Evolutionary conservation across 106 monocot species (phyloP), one percentile per base, ranked within the genome.

Genomic region (Allium fistulosum): DNA sequence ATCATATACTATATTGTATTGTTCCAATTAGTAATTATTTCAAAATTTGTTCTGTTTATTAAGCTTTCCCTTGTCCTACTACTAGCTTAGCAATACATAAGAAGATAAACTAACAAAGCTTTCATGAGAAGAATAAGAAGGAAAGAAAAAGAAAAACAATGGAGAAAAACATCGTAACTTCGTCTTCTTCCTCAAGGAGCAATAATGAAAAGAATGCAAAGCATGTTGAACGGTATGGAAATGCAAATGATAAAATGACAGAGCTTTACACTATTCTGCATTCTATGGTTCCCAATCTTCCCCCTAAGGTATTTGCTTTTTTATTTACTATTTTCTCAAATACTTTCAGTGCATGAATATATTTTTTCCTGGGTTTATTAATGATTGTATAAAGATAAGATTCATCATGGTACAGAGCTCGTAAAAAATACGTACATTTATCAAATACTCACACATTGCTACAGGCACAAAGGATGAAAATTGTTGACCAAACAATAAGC

Each of bases 261-360:
- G 80, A 83, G 28, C 62, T 63, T 63, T 87, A 75, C 57, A 65
- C 72, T 13, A 28, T 51, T 26, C 58, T 87, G 11, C 83, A 84
- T 57, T 76, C 83, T 2, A 71, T 81, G 49, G 83, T 87, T 46
- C 87, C 87, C 22, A 78, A 71, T 72, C 80, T 87, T 28, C 76
- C 81, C 66, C 83, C 80, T 9, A 83, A 72, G 78, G 83, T 83
- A 14, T 63, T 2, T 48, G 7, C 14, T 8, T 4, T 3, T 7
- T 48, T 51, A 60, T 51, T 71, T 22, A 64, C 69, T 57, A n/a
- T 57, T 10, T 10, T 46, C 58, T 61, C 17, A 28, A 47, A 11
- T 1, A 26, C 16, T 53, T 1, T 62, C 48, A 7, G 18, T 67
- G 0, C 17, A 11, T 11, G 28, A 8, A 12, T 59, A 7, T 53